Conservation (phyloP, 345 rosid species). For the Bretschneidera sinensis region DNA sequence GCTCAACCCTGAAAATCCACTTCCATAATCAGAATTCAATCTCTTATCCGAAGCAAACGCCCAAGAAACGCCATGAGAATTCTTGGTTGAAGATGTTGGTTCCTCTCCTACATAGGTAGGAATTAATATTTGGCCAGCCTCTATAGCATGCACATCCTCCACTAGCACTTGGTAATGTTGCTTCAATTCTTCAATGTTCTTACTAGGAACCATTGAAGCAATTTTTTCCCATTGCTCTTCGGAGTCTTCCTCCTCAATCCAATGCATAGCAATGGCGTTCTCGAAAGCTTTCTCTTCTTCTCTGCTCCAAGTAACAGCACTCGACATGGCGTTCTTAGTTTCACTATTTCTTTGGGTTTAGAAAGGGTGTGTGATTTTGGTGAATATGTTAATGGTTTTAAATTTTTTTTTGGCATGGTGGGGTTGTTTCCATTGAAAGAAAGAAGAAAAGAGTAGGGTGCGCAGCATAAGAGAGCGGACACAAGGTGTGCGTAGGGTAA, state of each 20-base stretch:
- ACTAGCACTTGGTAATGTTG: slow-evolving; percentile 51
- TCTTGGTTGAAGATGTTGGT: slow-evolving; percentile 38
- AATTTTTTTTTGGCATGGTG: slow-evolving; percentile 6
- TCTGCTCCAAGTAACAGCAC: slow-evolving; percentile 55
- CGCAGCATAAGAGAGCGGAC: slow-evolving; percentile 36
- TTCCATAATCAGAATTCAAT: slow-evolving; percentile 34
- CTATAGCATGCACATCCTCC: slow-evolving; percentile 71
- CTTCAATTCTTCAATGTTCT: slow-evolving; percentile 50
- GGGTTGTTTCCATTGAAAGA: slow-evolving; percentile 8
- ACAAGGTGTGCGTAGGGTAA: slow-evolving; percentile 39
- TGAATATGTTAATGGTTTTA: slow-evolving; percentile 6
- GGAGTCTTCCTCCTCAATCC: slow-evolving; percentile 37
- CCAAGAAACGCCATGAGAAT: slow-evolving; percentile 32
- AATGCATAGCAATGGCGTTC: slow-evolving; percentile 70
- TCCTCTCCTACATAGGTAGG: slow-evolving; percentile 57
- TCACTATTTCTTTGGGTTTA: not conserved
- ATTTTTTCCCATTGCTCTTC: slow-evolving; percentile 66
- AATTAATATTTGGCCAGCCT: slow-evolving; percentile 55
- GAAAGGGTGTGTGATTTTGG: no score
- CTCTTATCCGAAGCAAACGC: slow-evolving; percentile 32
- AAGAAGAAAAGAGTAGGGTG: not conserved
- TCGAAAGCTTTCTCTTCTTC: slow-evolving; percentile 86
- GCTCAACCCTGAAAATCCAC: slow-evolving; percentile 41
- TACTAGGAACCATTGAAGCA: slow-evolving; percentile 63
- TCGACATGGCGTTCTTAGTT: slow-evolving; percentile 32